Evolutionary conservation across 2,329 filamentous ascomycete genomes (phyloP), one percentile per base, ranked within the genome.

Genomic region (Diaporthe nobilis): DNA sequence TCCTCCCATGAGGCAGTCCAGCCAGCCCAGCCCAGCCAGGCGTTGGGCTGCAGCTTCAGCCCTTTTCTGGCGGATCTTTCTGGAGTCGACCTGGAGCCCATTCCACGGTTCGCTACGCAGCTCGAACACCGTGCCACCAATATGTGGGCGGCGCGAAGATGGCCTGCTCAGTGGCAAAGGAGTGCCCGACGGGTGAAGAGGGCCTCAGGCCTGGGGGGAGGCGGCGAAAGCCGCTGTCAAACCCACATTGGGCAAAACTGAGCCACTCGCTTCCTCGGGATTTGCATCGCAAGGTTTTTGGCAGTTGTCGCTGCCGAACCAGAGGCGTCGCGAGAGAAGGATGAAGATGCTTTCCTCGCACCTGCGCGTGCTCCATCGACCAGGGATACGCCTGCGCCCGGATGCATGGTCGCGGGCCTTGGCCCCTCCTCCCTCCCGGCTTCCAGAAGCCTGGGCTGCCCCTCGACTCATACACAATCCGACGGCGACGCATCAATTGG

Each of bases 301-400:
- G 34, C 49, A 39, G 34, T 37, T 37, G 44, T 51, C 44, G 61
- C 20, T 63, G 61, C 57, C 57, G 22, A 61, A 61, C 17, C n/a
- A 57, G 34, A 57, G 44, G 15, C 20, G 28, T 53, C 37, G n/a
- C 15, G 31, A 47, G 51, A 22, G 58, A 39, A 22, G 34, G 22
- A 25, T 44, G 47, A 47, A 39, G 3, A 20, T 4, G 28, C 31
- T 20, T 20, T n/a, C 25, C 13, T 51, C n/a, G 22, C 55, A 28
- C 42, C 34, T 17, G 63, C 42, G 63, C 42, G 20, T 10, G 58
- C 57, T 31, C 47, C 58, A 39, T 57, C n/a, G n/a, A 25, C 44
- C 71, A 72, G 71, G 71, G 71, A 72, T 72, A 72, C 12, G 71
- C 71, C 71, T 72, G 71, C 57, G 57, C 42, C 57, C 8, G 71